Conservation (phyloP, 2,329 filamentous ascomycete genomes). For the Periconia sp. region DNA sequence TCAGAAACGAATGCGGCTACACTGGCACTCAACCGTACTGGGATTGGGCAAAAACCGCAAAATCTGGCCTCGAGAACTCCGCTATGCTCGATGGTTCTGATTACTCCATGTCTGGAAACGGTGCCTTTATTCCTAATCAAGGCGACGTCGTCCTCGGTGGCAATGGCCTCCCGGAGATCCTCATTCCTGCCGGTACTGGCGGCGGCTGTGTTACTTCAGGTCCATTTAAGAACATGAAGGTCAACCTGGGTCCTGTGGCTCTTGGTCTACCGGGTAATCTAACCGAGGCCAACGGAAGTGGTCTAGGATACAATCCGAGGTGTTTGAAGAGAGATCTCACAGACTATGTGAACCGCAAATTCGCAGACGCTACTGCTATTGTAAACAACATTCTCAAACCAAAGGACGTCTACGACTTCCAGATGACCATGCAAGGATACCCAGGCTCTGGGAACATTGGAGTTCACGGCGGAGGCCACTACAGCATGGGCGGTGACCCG, state of each 20-base stretch:
- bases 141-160: conserved; percentile 41
- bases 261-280: conserved; percentile 10
- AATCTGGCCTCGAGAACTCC: conserved; percentile 31
- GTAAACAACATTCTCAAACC: conserved; percentile 29
- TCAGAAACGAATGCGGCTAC: conserved; percentile 47
- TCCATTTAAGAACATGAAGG: conserved; percentile 21
- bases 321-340: conserved; percentile 31
- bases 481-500: conserved; percentile 24
- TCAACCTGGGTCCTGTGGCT: conserved; percentile 21
- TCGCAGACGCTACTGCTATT: conserved; percentile 27
- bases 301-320: conserved; percentile 23
- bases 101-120: conserved; percentile 54
- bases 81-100: conserved; percentile 59
- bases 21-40: conserved; percentile 40
- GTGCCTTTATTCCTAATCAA: conserved; percentile 39
- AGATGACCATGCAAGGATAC: conserved; percentile 38
- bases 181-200: conserved; percentile 47
- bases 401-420: conserved; percentile 33
- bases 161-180: conserved; percentile 14
- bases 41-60: conserved; percentile 24
- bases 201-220: conserved; percentile 26
- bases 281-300: conserved; percentile 11
- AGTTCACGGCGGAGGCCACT: conserved; percentile 35
- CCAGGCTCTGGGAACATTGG: conserved; percentile 32
- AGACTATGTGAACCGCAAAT: conserved; percentile 27